Evolutionary conservation across 2,329 filamentous ascomycete genomes (phyloP), one percentile per base, ranked within the genome.

Genomic region (Aureobasidium sp.): DNA sequence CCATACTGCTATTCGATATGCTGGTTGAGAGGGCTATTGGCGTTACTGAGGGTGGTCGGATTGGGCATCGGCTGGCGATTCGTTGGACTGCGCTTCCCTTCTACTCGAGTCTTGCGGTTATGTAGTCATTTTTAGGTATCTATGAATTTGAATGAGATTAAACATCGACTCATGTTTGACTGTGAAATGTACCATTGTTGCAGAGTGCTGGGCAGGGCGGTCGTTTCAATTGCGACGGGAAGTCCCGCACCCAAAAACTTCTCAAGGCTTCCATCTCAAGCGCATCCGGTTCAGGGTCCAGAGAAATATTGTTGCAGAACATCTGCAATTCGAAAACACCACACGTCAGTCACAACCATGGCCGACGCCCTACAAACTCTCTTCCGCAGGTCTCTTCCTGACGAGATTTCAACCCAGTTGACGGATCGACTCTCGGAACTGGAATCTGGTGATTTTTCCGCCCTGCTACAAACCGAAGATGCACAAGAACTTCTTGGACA

Each of bases 361-460:
- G 36, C 57, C 9, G 78, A 80, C 63, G 67, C 75, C 14, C 66
- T 80, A 7, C 51, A 79, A 11, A 62, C 55, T n/a, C 75, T 75
- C 65, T 70, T 79, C 27, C 72, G 75, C 39, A 68, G 67, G 29
- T 72, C 69, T 11, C 66, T 80, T 48, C 76, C 77, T 0, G 70
- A 74, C 8, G 77, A 79, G 62, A 67, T 79, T 2, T 73, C 71
- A 11, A 66, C 66, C 8, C 68, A 73, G 11, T 67, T 78, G 3
- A 68, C 72, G 59, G 68, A 72, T 32, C 68, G 73, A 13, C 66
- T 81, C 29, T 67, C 71, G 34, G 66, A 71, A 7, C 69, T 78
- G 44, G 75, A 78, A 68, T 68, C 71, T 34, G 77, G 77, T 57
- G 68, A 79, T 47, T 79, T 77, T 63, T 67, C 72, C 58, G 67